phyloP scores from a whole-genome alignment of 1,139 yeast species.

The Hyphopichia buzzinii region DNA sequence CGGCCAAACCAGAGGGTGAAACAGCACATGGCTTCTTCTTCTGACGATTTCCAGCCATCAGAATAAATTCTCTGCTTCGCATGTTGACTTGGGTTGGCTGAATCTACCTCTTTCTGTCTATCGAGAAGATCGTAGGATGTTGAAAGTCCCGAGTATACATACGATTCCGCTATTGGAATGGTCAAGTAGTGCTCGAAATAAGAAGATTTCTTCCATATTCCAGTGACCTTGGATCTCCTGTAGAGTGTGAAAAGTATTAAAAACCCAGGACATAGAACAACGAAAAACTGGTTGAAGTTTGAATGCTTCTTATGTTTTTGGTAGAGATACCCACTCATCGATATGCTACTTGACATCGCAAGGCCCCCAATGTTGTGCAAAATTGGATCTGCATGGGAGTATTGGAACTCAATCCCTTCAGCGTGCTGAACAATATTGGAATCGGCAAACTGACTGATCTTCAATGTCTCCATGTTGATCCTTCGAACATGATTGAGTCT shows the following conservation, averaged over 20 bases:
- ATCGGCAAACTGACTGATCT: constrained; percentile 58
- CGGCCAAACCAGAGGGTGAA: constrained; percentile 84
- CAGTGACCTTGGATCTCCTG: constrained; percentile 44
- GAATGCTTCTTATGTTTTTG: constrained; percentile 70
- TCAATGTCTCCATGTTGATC: constrained; percentile 46
- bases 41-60: constrained; percentile 84
- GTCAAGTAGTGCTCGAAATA: constrained; percentile 51
- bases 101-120: constrained; percentile 44
- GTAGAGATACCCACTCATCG: constrained; percentile 62
- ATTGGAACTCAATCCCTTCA: constrained; percentile 52
- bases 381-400: constrained; percentile 53
- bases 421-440: constrained; percentile 51
- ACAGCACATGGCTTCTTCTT: constrained; percentile 68
- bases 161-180: constrained; percentile 65
- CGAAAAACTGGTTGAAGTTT: constrained; percentile 58
- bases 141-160: constrained; percentile 69
- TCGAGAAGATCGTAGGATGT: constrained; percentile 58
- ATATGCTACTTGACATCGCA: constrained; percentile 58
- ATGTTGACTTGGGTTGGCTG: constrained; percentile 51
- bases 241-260: constrained; percentile 50
- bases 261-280: constrained; percentile 68
- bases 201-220: constrained; percentile 43
- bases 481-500: constrained; percentile 37
- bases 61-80: constrained; percentile 68
- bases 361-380: constrained; percentile 56